These are phyloP conservation scores for Evernia prunastri DNA, from an alignment of 495 filamentous ascomycete genomes.

Conservation along the genomic window DNA sequence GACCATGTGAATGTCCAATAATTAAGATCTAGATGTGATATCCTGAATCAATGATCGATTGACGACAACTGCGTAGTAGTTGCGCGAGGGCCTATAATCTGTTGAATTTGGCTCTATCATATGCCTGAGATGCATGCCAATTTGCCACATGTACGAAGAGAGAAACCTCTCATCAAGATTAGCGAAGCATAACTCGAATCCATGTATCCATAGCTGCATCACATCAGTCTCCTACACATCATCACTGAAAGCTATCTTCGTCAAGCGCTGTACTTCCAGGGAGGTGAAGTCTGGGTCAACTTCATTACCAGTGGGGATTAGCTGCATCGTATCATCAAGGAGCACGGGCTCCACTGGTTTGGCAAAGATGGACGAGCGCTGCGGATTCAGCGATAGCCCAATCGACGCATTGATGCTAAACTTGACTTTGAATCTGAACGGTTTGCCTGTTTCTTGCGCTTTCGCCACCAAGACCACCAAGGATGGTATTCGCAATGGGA, in stretches of 20 bases:
- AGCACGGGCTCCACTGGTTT: background rate
- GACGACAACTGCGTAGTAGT: no score
- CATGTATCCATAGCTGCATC: no score
- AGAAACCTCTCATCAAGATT: no score
- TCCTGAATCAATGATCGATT: no score
- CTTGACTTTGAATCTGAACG: background rate
- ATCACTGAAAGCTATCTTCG: background rate
- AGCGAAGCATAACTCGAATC: no score
- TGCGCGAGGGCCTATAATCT: no score
- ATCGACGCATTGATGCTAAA: slow-evolving; percentile 10
- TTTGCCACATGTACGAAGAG: no score
- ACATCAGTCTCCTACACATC: no score
- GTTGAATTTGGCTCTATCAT: no score
- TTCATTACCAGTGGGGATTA: background rate
- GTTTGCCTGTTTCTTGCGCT: background rate
- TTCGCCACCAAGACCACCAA: slow-evolving; percentile 5
- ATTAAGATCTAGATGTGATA: no score
- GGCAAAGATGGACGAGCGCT: slow-evolving; percentile 1
- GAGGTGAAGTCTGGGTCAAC: slow-evolving; percentile 2
- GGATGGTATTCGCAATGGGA: slow-evolving; percentile 1
- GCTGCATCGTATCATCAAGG: slow-evolving; percentile 1
- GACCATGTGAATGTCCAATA: no score
- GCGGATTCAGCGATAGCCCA: slow-evolving; percentile 1
- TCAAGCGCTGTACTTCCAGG: background rate
- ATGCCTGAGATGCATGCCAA: no score